phyloP scores from a whole-genome alignment of 1,284 basidiomycete species.

The Meripilus lineatus region DNA sequence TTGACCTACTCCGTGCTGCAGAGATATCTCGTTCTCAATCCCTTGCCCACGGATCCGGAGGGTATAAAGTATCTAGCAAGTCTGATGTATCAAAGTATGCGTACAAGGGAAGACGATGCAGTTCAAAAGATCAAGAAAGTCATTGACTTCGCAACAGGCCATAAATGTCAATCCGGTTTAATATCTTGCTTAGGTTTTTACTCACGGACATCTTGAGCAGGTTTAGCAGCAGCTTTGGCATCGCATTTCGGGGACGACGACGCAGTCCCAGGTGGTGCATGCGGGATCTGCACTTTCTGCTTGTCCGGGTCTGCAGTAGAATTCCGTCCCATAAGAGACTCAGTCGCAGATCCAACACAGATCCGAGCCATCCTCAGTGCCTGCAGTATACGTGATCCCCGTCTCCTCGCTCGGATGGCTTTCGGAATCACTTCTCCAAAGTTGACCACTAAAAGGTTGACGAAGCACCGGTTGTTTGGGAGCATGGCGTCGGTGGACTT shows the following conservation, averaged over 20 bases:
- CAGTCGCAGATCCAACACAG: constrained; percentile 27
- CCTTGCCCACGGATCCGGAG: constrained; percentile 31
- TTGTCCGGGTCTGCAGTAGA: constrained; percentile 31
- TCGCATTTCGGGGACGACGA: constrained; percentile 42
- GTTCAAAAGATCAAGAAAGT: constrained; percentile 38
- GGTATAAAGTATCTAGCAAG: constrained; percentile 34
- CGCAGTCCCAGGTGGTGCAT: constrained; percentile 38
- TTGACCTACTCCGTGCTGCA: constrained; percentile 12
- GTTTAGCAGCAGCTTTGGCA: constrained; percentile 40
- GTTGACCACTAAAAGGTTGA: constrained; percentile 36
- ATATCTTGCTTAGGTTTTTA: constrained; percentile 30
- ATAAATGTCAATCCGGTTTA: constrained; percentile 34
- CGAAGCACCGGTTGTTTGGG: constrained; percentile 36
- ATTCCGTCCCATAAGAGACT: constrained; percentile 28
- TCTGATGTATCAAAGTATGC: constrained; percentile 34
- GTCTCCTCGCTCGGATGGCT: constrained; percentile 43
- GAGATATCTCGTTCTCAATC: constrained; percentile 35
- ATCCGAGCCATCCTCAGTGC: constrained; percentile 35
- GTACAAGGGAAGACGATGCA: constrained; percentile 37
- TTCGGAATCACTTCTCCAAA: constrained; percentile 45
- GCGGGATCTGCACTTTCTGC: constrained; percentile 43
- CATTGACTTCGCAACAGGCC: constrained; percentile 37
- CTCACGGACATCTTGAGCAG: constrained; percentile 19
- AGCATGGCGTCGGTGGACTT: constrained; percentile 37
- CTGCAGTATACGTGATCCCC: constrained; percentile 44